These are phyloP conservation scores for Amyloporia xantha DNA, from an alignment of 768 basidiomycete genomes.

Conservation along the genomic window DNA sequence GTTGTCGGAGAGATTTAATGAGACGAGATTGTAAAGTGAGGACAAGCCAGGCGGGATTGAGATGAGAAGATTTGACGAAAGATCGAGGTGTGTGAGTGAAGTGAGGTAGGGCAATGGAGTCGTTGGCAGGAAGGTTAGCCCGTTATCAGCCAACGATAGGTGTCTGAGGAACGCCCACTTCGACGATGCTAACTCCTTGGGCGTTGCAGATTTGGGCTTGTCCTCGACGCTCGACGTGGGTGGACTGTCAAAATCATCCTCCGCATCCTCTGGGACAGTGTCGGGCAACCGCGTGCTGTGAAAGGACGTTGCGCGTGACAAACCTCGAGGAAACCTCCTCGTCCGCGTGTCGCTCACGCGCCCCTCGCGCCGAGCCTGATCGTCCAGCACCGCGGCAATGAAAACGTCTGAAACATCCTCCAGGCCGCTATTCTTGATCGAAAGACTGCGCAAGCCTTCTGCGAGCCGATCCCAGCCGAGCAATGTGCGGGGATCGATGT, in stretches of 20 bases:
- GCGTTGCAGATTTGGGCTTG: slow-evolving; percentile 22
- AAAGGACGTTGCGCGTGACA: slow-evolving; percentile 38
- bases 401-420: slow-evolving; percentile 78
- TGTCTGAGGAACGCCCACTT: slow-evolving; percentile 76
- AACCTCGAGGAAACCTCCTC: slow-evolving; percentile 28
- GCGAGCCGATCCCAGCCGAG: slow-evolving; percentile 81
- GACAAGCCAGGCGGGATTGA: slow-evolving; percentile 78
- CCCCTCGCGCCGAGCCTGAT: slow-evolving; percentile 58
- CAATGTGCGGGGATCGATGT: slow-evolving; percentile 77
- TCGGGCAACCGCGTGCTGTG: slow-evolving; percentile 46
- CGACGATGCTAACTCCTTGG: slow-evolving; percentile 41
- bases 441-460: slow-evolving; percentile 64
- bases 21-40: slow-evolving; percentile 68
- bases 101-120: slow-evolving; percentile 60
- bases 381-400: slow-evolving; percentile 70
- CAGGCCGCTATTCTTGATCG: slow-evolving; percentile 71
- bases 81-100: slow-evolving; percentile 75
- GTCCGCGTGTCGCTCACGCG: slow-evolving; percentile 40
- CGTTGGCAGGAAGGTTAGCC: slow-evolving; percentile 72
- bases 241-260: slow-evolving; percentile 18
- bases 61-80: slow-evolving; percentile 87
- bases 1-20: slow-evolving; percentile 95
- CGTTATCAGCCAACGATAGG: slow-evolving; percentile 74
- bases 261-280: slow-evolving; percentile 48
- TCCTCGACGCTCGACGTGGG: slow-evolving; percentile 1